phyloP scores from a whole-genome alignment of 2,329 filamentous ascomycete species.

The Verticillium alfalfae region DNA sequence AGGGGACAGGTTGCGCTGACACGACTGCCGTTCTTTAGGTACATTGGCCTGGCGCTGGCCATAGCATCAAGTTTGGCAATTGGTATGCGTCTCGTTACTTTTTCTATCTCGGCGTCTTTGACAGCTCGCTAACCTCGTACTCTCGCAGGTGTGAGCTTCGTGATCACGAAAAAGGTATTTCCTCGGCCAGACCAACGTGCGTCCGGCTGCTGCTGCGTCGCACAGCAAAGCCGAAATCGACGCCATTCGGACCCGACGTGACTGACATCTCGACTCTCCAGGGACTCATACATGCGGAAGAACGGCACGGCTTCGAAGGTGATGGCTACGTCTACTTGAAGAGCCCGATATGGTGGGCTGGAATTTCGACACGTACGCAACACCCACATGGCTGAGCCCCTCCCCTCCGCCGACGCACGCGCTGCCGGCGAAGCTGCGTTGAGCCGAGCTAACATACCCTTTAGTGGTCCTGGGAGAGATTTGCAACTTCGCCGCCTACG shows the following conservation, averaged over 20 bases:
- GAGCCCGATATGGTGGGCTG: conserved; percentile 96
- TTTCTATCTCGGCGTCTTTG: background rate
- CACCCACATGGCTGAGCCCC: background rate
- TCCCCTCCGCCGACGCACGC: background rate
- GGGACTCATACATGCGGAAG: conserved; percentile 86
- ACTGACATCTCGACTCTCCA: conserved; percentile 23
- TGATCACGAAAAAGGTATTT: conserved; percentile 93
- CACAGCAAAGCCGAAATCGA: background rate
- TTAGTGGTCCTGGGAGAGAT: conserved; percentile 87
- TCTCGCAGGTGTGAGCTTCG: conserved; percentile 79
- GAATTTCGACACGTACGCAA: conserved; percentile 78
- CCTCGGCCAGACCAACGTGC: background rate
- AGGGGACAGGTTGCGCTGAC: conserved; percentile 19
- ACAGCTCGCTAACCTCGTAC: conserved; percentile 13
- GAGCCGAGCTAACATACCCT: conserved; percentile 6
- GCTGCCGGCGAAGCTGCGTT: background rate
- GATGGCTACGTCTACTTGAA: conserved; percentile 92
- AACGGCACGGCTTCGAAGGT: conserved; percentile 91
- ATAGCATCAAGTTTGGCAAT: conserved; percentile 71
- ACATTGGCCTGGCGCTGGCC: conserved; percentile 70
- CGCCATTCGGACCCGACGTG: background rate
- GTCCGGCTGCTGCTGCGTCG: no score
- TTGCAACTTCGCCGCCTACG: conserved; percentile 97
- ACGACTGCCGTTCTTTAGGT: conserved; percentile 41
- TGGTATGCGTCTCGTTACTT: conserved; percentile 43